phyloP scores from a whole-genome alignment of 768 basidiomycete species.

The Tephrocybe sp. region DNA sequence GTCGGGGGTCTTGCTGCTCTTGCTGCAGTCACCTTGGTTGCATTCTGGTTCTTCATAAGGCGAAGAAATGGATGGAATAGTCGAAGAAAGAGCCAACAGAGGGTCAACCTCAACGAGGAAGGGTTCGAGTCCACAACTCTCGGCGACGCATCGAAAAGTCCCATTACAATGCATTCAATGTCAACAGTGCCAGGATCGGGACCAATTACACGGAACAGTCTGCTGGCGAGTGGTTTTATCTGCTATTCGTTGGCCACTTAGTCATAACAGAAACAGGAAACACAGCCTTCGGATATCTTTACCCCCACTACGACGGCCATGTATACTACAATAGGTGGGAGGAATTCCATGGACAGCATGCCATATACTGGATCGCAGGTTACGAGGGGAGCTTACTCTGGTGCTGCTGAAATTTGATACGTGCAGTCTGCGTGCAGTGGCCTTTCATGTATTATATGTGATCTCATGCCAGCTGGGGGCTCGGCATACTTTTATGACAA shows the following conservation, averaged over 20 bases:
- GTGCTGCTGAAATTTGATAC: constrained; percentile 31
- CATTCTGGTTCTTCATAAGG: constrained; percentile 39
- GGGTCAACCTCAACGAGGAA: constrained; percentile 18
- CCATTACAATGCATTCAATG: constrained; percentile 8
- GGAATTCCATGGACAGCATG: constrained; percentile 32
- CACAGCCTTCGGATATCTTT: constrained; percentile 18
- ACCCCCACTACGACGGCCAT: constrained; percentile 27
- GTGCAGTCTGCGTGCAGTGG: background rate
- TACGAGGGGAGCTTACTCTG: constrained; percentile 26
- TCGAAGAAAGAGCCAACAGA: background rate
- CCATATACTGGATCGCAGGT: constrained; percentile 17
- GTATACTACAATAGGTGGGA: constrained; percentile 27
- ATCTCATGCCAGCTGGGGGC: too few relatives aligned
- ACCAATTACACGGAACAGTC: background rate
- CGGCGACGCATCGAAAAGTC: background rate
- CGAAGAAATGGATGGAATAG: constrained; percentile 4
- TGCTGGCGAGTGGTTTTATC: background rate
- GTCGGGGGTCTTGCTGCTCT: constrained; percentile 51
- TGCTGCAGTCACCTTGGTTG: constrained; percentile 33
- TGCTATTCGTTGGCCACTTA: too few relatives aligned
- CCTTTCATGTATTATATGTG: background rate
- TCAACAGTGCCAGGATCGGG: constrained; percentile 6
- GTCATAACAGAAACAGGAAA: constrained; percentile 6
- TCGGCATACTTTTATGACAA: too few relatives aligned
- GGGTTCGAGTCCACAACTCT: background rate